Evolutionary conservation across 495 filamentous ascomycete species (phyloP).

Genomic region (Neurospora intermedia): DNA sequence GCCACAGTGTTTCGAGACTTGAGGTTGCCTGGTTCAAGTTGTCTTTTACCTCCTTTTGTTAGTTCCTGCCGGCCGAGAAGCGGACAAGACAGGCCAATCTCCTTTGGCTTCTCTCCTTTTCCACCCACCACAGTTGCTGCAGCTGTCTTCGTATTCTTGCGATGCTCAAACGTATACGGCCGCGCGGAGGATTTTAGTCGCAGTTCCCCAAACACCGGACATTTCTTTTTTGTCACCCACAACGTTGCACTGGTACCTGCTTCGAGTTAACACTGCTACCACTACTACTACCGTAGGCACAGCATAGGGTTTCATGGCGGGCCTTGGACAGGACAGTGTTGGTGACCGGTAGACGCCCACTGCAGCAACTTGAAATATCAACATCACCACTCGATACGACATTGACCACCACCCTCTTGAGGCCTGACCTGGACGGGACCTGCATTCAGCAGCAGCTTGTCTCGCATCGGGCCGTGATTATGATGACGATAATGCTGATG

Average conservation of each 20-base stretch:
- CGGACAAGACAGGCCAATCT: not conserved
- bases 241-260: not conserved
- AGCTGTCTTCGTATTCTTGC: not conserved
- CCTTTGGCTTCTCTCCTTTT: not conserved
- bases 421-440: not conserved
- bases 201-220: not conserved
- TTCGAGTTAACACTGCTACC: not conserved
- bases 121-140: not conserved
- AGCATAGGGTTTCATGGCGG: not conserved
- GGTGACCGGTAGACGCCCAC: not conserved
- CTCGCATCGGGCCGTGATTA: not conserved
- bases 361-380: not conserved
- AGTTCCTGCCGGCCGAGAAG: too few species aligned
- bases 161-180: not conserved
- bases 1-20: not conserved
- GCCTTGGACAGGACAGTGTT: not conserved
- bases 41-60: too few species aligned
- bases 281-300: not conserved
- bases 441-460: not conserved
- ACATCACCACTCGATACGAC: not conserved
- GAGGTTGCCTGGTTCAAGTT: too few species aligned
- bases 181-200: not conserved
- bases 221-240: not conserved
- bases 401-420: not conserved
- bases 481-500: too few species aligned